Base-by-base conservation (phyloP, 23 red algal species). In the Gracilaria gracilis region DNA sequence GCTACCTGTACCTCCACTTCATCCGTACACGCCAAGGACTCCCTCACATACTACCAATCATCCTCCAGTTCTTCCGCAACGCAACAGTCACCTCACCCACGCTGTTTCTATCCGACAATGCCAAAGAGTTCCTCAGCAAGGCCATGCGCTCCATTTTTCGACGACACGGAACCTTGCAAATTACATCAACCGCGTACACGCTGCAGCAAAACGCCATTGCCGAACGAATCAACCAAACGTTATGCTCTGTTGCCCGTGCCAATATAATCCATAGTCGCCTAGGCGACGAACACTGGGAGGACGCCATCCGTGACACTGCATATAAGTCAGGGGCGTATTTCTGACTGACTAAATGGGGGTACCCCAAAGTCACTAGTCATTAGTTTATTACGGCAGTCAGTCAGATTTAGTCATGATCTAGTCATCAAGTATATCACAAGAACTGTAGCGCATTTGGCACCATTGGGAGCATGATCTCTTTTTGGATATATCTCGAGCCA, bases 221-320 rank as follows among this genome's bases (percentile, higher is more conserved):
- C 4, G 75, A 79, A 50, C 17, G 75, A 51, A 50, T 79, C 13
- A 79, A 79, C 40, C 75, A 79, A 19, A 54, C 40, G 12, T 24
- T 79, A 51, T 4, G 3, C 5, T 25, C 17, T 4, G 50, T 20
- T 13, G 75, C 75, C 28, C 75, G 75, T 16, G 75, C 15, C 25
- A 57, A 31, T 37, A 11, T 79, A 9, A 54, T 50, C 4, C 75
- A 79, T 20, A 28, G 13, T 37, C 49, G 23, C 25, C 42, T 79
- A 4, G 3, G 4, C 4, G 21, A 79, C 25, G 50, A 50, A 25
- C 50, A 54, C 37, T 79, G 75, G 75, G 75, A 79, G 20, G 42
- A 79, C 21, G 75, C 75, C 13, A 51, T 79, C n/a, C 4, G 20
- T 7, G 75, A 79, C 25, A 21, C 37, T 8, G 75, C 75, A 23